A percentile compares a stretch with the other conserved stretches of the same genome.
Evolutionary conservation across 2,329 filamentous ascomycete species (phyloP).

Genomic region (Talaromyces sp.): DNA sequence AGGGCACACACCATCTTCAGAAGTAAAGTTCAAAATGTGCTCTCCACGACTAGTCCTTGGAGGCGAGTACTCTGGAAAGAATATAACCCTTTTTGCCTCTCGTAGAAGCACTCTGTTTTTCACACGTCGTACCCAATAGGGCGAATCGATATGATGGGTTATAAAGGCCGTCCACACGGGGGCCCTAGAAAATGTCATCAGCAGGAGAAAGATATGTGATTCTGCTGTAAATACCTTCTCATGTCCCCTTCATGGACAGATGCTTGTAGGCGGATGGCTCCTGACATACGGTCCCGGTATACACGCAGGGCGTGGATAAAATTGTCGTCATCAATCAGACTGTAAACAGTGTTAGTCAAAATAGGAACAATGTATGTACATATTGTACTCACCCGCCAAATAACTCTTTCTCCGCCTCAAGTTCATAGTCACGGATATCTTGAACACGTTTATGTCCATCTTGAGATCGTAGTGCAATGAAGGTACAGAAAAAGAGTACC

Average conservation of each 20-base stretch:
- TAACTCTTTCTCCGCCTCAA: constrained; percentile 48
- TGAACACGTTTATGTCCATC: constrained; percentile 45
- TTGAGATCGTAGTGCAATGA: constrained; percentile 59
- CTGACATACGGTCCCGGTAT: constrained; percentile 52
- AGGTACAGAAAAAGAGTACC: constrained; percentile 58
- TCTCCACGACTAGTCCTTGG: constrained; percentile 37
- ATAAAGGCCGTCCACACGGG: constrained; percentile 64
- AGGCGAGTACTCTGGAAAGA: constrained; percentile 52
- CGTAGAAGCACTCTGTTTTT: constrained; percentile 49
- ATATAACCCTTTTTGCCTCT: constrained; percentile 54
- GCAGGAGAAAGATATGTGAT: background rate
- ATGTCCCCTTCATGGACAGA: constrained; percentile 54
- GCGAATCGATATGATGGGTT: constrained; percentile 47
- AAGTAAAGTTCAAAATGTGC: constrained; percentile 42
- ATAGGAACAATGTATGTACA: background rate
- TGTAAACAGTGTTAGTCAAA: constrained; percentile 24
- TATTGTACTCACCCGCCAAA: constrained; percentile 50
- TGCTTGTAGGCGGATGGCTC: constrained; percentile 57
- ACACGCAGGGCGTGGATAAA: constrained; percentile 57
- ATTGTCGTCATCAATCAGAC: constrained; percentile 53
- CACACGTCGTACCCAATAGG: constrained; percentile 49
- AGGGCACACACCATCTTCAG: constrained; percentile 30
- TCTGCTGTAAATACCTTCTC: constrained; percentile 41
- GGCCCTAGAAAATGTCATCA: constrained; percentile 35
- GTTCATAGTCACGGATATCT: constrained; percentile 50